These are phyloP conservation scores for Plantago rigida DNA, from an alignment of 305 asterid species.

Conservation along the genomic window DNA sequence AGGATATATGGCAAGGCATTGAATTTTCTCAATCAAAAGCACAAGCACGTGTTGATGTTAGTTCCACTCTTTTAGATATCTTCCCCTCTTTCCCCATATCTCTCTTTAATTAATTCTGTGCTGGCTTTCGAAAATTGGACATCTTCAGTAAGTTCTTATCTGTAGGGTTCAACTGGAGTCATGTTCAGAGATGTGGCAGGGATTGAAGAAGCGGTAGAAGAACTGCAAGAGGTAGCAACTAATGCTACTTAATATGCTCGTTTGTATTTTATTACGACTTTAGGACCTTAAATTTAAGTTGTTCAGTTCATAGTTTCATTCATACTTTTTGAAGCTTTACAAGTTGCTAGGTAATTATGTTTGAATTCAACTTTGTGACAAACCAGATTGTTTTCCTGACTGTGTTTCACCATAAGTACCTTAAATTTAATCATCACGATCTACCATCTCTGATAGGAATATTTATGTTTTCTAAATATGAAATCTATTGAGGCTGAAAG, in stretches of 20 bases:
- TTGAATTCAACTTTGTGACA: slow-evolving; percentile 4
- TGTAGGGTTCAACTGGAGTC: slow-evolving; percentile 93
- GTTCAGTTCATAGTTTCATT: slow-evolving; percentile 5
- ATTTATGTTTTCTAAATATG: slow-evolving; percentile 18
- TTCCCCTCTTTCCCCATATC: slow-evolving; percentile 9
- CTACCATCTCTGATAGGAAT: slow-evolving; percentile 6
- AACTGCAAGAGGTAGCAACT: slow-evolving; percentile 80
- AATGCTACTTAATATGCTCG: slow-evolving; percentile 2
- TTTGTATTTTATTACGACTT: background rate
- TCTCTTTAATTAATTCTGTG: slow-evolving; percentile 13
- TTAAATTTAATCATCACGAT: slow-evolving; percentile 16
- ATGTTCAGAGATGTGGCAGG: slow-evolving; percentile 89
- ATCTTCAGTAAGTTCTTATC: slow-evolving; percentile 22
- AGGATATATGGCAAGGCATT: slow-evolving; percentile 97
- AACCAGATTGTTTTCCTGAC: background rate
- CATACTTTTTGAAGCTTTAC: background rate
- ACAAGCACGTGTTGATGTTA: slow-evolving; percentile 97
- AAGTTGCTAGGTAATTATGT: background rate
- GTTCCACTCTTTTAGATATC: slow-evolving; percentile 30
- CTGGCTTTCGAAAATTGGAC: slow-evolving; percentile 1
- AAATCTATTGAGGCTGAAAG: slow-evolving; percentile 16
- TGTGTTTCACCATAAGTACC: slow-evolving; percentile 24
- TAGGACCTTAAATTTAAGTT: too few species aligned
- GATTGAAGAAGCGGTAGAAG: slow-evolving; percentile 94
- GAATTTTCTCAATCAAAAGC: slow-evolving; percentile 93